phyloP scores from a whole-genome alignment of 164 flowering plant species.

The Cinnamomum chago region DNA sequence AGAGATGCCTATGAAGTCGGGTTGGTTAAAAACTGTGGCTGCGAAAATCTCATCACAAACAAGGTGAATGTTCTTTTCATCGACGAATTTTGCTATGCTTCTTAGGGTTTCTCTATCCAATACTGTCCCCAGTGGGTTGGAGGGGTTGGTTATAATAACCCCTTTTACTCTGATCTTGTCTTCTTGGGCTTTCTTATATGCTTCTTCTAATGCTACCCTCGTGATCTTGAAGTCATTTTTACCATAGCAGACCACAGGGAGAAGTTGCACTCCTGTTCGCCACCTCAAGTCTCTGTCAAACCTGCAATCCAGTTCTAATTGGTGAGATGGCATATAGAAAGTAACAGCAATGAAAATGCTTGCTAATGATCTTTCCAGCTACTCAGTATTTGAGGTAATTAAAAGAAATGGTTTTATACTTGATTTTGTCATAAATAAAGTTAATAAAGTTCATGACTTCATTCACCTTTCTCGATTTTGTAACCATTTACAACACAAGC shows the following conservation, averaged over 20 bases:
- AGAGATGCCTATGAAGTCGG: constrained; percentile 63
- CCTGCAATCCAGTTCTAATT: constrained; percentile 32
- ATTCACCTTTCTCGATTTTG: too few species aligned
- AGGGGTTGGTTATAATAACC: constrained; percentile 68
- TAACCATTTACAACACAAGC: neutral
- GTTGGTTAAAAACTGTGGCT: constrained; percentile 49
- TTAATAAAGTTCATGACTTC: neutral
- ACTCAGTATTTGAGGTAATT: too few species aligned
- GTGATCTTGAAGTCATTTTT: constrained; percentile 54
- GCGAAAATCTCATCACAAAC: constrained; percentile 78
- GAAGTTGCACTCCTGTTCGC: constrained; percentile 76
- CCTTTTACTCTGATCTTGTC: constrained; percentile 57
- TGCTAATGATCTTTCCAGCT: neutral
- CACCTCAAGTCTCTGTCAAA: constrained; percentile 80
- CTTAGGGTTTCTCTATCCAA: constrained; percentile 37
- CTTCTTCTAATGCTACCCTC: constrained; percentile 51
- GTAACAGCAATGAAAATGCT: neutral
- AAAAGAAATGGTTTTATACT: too few species aligned
- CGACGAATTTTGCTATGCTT: constrained; percentile 52
- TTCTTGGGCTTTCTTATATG: constrained; percentile 55
- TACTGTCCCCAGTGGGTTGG: constrained; percentile 75
- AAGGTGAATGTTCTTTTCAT: constrained; percentile 72
- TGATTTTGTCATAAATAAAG: too few species aligned
- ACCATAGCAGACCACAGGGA: constrained; percentile 73
- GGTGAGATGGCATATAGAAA: neutral